Conservation (phyloP, 2,329 filamentous ascomycete genomes). For the Penicillium sclerotiorum region DNA sequence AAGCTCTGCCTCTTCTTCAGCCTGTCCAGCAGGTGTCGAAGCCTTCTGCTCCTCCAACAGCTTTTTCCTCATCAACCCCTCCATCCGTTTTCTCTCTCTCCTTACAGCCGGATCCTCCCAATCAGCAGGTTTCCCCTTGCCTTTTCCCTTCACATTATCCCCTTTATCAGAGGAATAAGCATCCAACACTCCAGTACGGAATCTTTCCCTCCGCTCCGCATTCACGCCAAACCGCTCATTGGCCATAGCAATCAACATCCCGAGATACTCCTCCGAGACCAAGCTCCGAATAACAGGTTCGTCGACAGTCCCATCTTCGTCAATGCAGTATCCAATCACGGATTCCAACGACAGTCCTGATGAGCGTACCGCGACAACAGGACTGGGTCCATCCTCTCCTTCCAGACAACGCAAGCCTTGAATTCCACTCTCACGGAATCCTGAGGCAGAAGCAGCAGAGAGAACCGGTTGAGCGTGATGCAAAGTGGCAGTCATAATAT, state of each 20-base stretch:
- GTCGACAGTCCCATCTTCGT: conserved; percentile 32
- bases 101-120: conserved; percentile 45
- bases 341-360: conserved; percentile 82
- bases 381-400: conserved; percentile 52
- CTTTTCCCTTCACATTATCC: no score
- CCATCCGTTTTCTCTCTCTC: conserved; percentile 44
- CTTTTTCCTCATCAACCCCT: conserved; percentile 43
- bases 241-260: conserved; percentile 66
- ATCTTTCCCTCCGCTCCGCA: conserved; percentile 43
- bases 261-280: conserved; percentile 69
- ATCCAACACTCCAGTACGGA: conserved; percentile 33
- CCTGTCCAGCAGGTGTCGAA: conserved; percentile 14
- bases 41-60: conserved; percentile 20
- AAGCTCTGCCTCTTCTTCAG: no score
- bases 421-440: conserved; percentile 88
- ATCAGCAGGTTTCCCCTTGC: conserved; percentile 23
- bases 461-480: conserved; percentile 75
- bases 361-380: conserved; percentile 83
- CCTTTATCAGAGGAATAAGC: conserved; percentile 19
- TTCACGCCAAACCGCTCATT: conserved; percentile 61
- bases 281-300: conserved; percentile 51
- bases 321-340: conserved; percentile 64
- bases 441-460: conserved; percentile 74
- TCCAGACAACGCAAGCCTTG: conserved; percentile 59
- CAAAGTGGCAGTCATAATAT: conserved; percentile 76